A percentile compares a stretch with the other conserved stretches of the same genome.
phyloP scores from a whole-genome alignment of 129 eudicot species.

The Rutidosis leptorrhynchoides region DNA sequence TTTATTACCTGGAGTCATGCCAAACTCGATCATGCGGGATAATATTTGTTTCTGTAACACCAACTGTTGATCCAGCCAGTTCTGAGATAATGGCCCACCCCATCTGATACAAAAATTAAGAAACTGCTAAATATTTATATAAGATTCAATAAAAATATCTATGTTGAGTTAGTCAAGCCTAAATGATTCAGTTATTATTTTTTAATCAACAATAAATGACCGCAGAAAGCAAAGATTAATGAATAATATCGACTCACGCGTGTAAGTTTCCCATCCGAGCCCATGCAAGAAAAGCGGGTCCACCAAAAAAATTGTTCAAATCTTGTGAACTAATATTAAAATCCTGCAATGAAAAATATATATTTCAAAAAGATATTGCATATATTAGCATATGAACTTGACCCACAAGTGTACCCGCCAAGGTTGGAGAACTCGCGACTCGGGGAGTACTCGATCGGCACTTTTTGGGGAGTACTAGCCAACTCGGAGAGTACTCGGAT shows the following conservation, averaged over 20 bases:
- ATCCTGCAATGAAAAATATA: slow-evolving; percentile 41
- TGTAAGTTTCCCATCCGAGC: slow-evolving; percentile 99
- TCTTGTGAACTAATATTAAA: slow-evolving; percentile 66
- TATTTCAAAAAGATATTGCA: slow-evolving; percentile 10
- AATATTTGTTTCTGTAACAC: slow-evolving; percentile 72
- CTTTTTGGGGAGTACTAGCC: too few relatives aligned
- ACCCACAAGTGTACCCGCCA: not conserved
- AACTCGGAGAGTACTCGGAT: too few relatives aligned
- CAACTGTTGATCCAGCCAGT: slow-evolving; percentile 80
- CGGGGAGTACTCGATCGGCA: too few relatives aligned
- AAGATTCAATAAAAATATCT: not conserved
- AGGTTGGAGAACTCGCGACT: too few relatives aligned
- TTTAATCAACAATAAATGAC: not conserved
- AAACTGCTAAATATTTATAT: not conserved
- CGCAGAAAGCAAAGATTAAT: not conserved
- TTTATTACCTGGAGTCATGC: slow-evolving; percentile 94
- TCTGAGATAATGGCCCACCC: slow-evolving; percentile 97
- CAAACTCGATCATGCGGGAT: slow-evolving; percentile 78
- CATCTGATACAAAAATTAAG: slow-evolving; percentile 49
- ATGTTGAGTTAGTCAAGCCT: not conserved
- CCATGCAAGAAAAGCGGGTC: slow-evolving; percentile 99
- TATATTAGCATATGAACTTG: not conserved
- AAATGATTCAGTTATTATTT: not conserved
- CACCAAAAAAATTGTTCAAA: slow-evolving; percentile 84
- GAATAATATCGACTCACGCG: slow-evolving; percentile 47